These are phyloP conservation scores for Skeletonema tropicum DNA, from an alignment of 108 stramenopile genomes.

Conservation along the genomic window DNA sequence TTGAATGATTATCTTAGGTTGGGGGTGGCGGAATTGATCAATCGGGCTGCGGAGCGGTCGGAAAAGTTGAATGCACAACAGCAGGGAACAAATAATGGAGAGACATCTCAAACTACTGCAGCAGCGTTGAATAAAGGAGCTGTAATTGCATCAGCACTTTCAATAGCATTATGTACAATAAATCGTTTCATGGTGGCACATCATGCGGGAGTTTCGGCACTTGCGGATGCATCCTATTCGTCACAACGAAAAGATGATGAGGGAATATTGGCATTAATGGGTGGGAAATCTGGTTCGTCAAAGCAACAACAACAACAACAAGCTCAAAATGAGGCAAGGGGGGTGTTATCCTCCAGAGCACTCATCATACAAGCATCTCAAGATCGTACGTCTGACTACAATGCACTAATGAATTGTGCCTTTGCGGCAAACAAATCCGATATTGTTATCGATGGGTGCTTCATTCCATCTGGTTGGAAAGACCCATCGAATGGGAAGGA, in stretches of 20 bases:
- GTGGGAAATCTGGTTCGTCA: constrained; percentile 1
- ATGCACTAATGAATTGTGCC: constrained; percentile 90
- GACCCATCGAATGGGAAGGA: constrained; percentile 1
- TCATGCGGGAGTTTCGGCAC: constrained; percentile 68
- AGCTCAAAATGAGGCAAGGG: constrained; percentile 10
- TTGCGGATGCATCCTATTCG: constrained; percentile 33
- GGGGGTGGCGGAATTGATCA: constrained; percentile 75
- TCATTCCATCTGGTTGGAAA: constrained; percentile 48
- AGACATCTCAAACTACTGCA: constrained; percentile 1
- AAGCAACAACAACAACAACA: constrained; percentile 11
- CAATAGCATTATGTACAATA: constrained; percentile 68
- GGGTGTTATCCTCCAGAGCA: constrained; percentile 61
- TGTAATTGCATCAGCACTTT: constrained; percentile 78
- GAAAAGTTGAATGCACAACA: constrained; percentile 7
- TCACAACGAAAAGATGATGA: constrained; percentile 63
- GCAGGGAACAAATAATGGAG: not conserved
- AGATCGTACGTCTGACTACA: constrained; percentile 86
- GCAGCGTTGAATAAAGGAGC: constrained; percentile 29
- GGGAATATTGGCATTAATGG: constrained; percentile 72
- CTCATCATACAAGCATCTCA: constrained; percentile 85
- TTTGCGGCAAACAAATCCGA: constrained; percentile 77
- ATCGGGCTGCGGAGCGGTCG: constrained; percentile 43
- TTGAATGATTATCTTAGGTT: constrained; percentile 58
- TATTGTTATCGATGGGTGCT: constrained; percentile 86
- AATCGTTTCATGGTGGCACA: constrained; percentile 85